Base-by-base conservation (phyloP, 768 basidiomycete species). In the Terana coerulea region DNA sequence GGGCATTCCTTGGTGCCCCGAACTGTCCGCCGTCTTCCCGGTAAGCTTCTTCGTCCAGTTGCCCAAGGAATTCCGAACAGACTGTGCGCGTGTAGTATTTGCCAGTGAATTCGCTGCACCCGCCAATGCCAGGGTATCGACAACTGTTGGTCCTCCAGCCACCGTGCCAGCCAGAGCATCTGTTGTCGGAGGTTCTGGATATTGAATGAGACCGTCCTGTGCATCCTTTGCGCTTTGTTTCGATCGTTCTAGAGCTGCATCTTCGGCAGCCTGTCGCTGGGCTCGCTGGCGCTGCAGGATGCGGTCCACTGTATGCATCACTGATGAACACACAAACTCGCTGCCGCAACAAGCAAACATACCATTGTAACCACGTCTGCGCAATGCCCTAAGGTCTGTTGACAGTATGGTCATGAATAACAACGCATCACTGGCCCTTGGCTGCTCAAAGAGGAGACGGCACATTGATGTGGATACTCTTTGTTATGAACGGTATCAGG, bases 401-500 rank as follows among this genome's bases (percentile, higher is more conserved):
- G 92, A 91, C 15, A 99, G 75, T 47, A 99, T 91, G 0, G 94
- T 97, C 81, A 91, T 89, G 58, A 98, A 86, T 7, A 98, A 65
- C 6, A 99, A 73, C 0, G 89, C 81, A 64, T 99, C 95, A 62
- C 94, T 91, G 22, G 85, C 80, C 66, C 88, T 87, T 2, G 84
- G 84, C 7, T 80, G 76, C 49, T 87, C 80, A 56, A 98, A 90
- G 26, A 97, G 67, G 6, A 88, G 64, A 15, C 84, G 83, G 64
- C 91, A 92, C 26, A 98, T 71, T 1, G 89, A 86, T 0, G 83
- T 85, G 0, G 95, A 87, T 12, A 98, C 85, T 67, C 93, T 95
- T 43, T n/a, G n/a, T n/a, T n/a, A n/a, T 15, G 41, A 12, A 51
- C 35, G 44, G 22, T 26, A 41, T 49, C n/a, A 33, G 5, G 22